Conservation (phyloP, 2,329 filamentous ascomycete species). For the Colletotrichum zoysiae region DNA sequence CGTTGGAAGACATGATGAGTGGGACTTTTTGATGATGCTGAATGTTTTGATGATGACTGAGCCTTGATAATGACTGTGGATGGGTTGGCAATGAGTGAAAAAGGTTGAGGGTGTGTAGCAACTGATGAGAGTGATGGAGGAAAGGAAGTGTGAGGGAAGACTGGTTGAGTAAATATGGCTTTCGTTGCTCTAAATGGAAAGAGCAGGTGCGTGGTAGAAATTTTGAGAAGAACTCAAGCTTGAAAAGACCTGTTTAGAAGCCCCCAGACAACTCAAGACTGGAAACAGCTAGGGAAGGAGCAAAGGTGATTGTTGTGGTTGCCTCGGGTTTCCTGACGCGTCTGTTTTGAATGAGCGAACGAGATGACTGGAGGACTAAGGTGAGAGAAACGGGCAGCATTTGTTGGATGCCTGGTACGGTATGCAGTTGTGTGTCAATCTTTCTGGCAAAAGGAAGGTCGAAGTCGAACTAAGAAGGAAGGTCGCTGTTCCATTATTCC, state of each 20-base stretch:
- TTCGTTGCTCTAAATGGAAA: neutral
- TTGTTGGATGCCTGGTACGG: neutral
- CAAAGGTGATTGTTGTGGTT: neutral
- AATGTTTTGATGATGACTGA: conserved; percentile 1
- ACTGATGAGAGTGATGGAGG: neutral
- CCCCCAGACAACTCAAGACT: neutral
- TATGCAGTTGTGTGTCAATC: neutral
- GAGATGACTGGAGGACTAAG: neutral
- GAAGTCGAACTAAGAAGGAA: neutral
- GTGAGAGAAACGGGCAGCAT: neutral
- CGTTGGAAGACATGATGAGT: conserved; percentile 7
- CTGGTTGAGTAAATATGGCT: neutral
- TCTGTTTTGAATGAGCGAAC: neutral
- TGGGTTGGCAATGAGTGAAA: neutral
- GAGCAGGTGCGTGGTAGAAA: neutral
- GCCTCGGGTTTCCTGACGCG: neutral
- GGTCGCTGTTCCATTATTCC: too few relatives aligned
- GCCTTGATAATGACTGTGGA: neutral
- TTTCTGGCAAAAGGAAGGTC: neutral
- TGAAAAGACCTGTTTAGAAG: neutral
- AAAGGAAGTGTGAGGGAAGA: neutral
- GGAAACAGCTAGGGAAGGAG: neutral
- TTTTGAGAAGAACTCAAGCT: neutral
- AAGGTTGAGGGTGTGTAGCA: neutral
- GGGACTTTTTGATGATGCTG: neutral